A percentile compares a stretch with the other conserved stretches of the same genome.
Evolutionary conservation across 441 rosid species (phyloP).

Genomic region (Populus trichocarpa): DNA sequence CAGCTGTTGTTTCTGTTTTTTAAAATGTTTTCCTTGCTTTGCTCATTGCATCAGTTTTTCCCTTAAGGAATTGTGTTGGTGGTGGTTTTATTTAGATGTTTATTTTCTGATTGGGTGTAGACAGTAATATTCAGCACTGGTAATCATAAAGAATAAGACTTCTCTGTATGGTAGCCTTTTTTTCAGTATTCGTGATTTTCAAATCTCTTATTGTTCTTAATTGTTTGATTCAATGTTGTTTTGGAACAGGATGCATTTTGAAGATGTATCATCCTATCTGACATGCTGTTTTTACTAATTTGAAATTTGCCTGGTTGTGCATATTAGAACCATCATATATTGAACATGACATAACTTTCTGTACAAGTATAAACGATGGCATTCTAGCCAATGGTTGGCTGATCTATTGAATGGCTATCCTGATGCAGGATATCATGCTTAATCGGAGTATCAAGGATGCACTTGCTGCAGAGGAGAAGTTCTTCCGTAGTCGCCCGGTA

Average conservation of each 20-base stretch:
- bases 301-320: background rate
- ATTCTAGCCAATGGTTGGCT: background rate
- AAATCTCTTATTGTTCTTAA: no score
- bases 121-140: background rate
- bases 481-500: constrained; percentile 95
- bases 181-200: background rate
- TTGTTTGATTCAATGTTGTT: no score
- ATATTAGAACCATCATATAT: background rate
- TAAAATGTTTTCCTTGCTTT: background rate
- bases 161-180: background rate
- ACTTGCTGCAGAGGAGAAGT: constrained; percentile 82
- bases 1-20: background rate
- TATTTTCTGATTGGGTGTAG: background rate
- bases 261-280: no score
- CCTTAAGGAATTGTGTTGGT: background rate
- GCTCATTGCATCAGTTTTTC: background rate
- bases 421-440: constrained; percentile 59
- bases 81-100: background rate
- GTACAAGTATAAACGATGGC: background rate
- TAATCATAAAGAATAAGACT: background rate
- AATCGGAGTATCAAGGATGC: constrained; percentile 92
- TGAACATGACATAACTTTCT: background rate
- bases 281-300: no score
- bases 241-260: no score
- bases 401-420: background rate